Base-by-base conservation (phyloP, 192 early-diverging fungal species). In the Borealophlyctis nickersoniae region DNA sequence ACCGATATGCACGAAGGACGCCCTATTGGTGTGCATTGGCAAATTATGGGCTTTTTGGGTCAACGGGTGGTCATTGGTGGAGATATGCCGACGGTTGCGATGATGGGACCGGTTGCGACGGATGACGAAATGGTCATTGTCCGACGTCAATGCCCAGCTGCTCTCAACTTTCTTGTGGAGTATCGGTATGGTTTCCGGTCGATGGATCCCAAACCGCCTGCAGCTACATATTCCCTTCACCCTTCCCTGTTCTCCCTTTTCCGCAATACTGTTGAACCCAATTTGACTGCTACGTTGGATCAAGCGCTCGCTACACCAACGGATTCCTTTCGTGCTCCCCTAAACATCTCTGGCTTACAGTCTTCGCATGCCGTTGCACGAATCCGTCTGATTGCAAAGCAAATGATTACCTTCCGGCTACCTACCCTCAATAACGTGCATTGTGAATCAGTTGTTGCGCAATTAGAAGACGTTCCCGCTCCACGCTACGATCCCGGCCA, bases 21-120 rank as follows among this genome's bases (percentile, higher is more conserved):
- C 16, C 58, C 66, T 5, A n/a, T 60, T 16, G 67, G 67, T 16
- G 19, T 61, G 31, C 67, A 57, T 19, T 69, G 67, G 67, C 53
- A 69, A 32, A 36, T 54, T 11, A 29, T 36, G 4, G 67, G 55
- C 2, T 69, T 26, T 32, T 31, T 69, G 24, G 60, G 53, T 4
- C 52, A 23, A 16, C 45, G 30, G n/a, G 35, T 34, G 31, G 32
- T 19, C 5, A 16, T 51, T 14, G 59, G 31, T 4, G 56, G 33
- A 11, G 62, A 65, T 28, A 39, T n/a, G 13, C 36, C 48, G 52
- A 36, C 52, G 13, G 39, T 13, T 7, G 19, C 30, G 16, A 32
- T 24, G 3, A 68, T 68, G 49, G 57, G n/a, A 60, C 51, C 32
- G 34, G 11, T 19, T 22, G 14, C 50, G n/a, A n/a, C n/a, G n/a